Evolutionary conservation across 805 yeast species (phyloP), one percentile per base, ranked within the genome.

Genomic region (Ogataea ganodermae): DNA sequence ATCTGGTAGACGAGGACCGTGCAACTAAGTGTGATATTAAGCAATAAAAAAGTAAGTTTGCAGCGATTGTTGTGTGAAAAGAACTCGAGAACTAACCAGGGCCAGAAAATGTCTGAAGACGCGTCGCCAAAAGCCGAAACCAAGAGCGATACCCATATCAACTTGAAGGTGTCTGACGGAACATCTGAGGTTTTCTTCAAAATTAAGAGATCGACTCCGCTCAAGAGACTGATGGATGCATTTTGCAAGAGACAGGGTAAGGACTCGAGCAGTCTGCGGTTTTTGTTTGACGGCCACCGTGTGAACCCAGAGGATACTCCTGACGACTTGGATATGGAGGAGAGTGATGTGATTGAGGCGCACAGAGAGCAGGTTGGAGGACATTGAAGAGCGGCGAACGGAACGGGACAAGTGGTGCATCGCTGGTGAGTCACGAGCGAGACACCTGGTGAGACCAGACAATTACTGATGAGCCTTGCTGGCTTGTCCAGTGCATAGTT

Each of bases 181-280:
- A 77, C 85, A 45, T 86, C 96, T 17, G 99, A 94, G 68, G 91
- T 94, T 53, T 90, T 86, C 69, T 94, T 94, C 83, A 91, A 92
- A 70, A 92, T 94, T 69, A 90, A 91, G 74, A 80, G 88, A 71
- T 78, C 91, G 33, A 94, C 99, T 4, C 96, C 92, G 40, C 79
- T 94, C 75, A 87, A 81, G 69, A 87, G 96, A 72, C 82, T 94
- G 61, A 92, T 94, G 90, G 98, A 92, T 63, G 96, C 97, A 10
- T 94, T 92, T 68, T 95, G 98, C 68, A 91, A 91, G 72, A 87
- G 99, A 75, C 96, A 92, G 65, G 98, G 98, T 36, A 92, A 92
- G 68, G 82, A 86, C 55, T 72, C 86, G 63, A 81, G 79, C 57
- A 81, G 92, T 43, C 74, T 94, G 66, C 82, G 98, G 68, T 94